Base-by-base conservation (phyloP, 257 asterid species). In the Paraleonurus japonicus region DNA sequence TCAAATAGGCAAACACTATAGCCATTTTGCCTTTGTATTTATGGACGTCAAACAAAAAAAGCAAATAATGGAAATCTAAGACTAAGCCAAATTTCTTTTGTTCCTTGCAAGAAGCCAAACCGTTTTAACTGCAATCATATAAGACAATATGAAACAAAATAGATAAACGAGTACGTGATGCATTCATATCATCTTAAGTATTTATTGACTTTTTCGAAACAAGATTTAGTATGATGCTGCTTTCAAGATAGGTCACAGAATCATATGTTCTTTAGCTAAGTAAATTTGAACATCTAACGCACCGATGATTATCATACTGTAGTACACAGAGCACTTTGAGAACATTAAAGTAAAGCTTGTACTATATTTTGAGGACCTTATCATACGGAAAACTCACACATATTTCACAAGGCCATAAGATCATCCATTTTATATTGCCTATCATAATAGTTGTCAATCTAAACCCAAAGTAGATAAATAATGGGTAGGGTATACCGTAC, bases 401-500 rank as follows among this genome's bases (percentile, higher is more conserved):
- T 60, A 66, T 28, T 61, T 27, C 60, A 45, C 53, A 10, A 61
- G 43, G 65, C 33, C 60, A 51, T 9, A 68, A 12, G 37, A 16
- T 61, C 28, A 78, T 73, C 47, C 61, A 68, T 27, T 72, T 35
- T 43, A 19, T 37, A 20, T 28, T 43, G 54, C 75, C 43, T 26
- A 67, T 20, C 41, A 26, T 1, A 72, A 60, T 22, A 47, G 60
- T 50, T 50, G 60, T 64, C 64, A 37, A 48, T 33, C 45, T 32
- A 54, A 23, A 43, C 41, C 26, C 13, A 15, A 4, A 64, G 71
- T 20, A 11, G 41, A 37, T 57, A 55, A 11, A 15, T 43, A 62
- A 43, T 24, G 60, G 45, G 64, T 37, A 50, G 45, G 72, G 48
- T 72, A 68, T 45, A 65, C 37, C 83, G 33, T 88, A 92, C 99